Conservation (phyloP, 805 yeast species). For the Candida succiphila region DNA sequence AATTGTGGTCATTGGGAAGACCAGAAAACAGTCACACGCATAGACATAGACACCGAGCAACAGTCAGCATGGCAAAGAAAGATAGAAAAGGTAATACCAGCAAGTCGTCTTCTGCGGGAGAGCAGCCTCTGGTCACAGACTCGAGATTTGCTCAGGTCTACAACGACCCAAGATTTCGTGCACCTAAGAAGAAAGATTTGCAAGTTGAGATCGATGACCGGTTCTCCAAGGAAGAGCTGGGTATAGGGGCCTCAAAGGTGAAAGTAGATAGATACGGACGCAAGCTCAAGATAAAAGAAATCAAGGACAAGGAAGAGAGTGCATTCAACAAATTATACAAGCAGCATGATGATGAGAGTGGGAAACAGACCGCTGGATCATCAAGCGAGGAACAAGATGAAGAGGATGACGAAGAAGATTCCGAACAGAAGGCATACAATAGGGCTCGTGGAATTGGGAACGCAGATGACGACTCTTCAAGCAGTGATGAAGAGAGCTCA, state of each 20-base stretch:
- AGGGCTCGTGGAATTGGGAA: constrained; percentile 14
- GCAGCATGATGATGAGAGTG: constrained; percentile 24
- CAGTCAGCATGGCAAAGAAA: too few species aligned
- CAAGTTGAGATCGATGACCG: constrained; percentile 80
- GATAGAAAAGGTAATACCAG: too few species aligned
- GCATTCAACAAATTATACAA: constrained; percentile 57
- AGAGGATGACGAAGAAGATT: constrained; percentile 20
- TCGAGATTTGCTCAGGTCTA: constrained; percentile 71
- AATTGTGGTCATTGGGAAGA: too few species aligned
- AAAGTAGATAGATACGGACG: constrained; percentile 86
- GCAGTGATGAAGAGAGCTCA: constrained; percentile 29
- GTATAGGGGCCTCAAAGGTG: constrained; percentile 48
- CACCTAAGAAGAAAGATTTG: constrained; percentile 58
- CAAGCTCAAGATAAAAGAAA: constrained; percentile 36
- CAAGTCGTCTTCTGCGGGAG: too few species aligned
- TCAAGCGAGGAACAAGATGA: constrained; percentile 25
- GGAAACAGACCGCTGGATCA: too few species aligned
- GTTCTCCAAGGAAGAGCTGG: constrained; percentile 59
- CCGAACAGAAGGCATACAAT: constrained; percentile 24
- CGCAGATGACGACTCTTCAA: constrained; percentile 27
- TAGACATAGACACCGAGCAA: too few species aligned
- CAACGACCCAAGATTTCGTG: constrained; percentile 79
- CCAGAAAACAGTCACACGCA: too few species aligned
- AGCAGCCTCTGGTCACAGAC: constrained; percentile 50
- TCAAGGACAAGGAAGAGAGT: constrained; percentile 29